Conservation (phyloP, 331 rosid genomes). For the Prunus yedoensis region DNA sequence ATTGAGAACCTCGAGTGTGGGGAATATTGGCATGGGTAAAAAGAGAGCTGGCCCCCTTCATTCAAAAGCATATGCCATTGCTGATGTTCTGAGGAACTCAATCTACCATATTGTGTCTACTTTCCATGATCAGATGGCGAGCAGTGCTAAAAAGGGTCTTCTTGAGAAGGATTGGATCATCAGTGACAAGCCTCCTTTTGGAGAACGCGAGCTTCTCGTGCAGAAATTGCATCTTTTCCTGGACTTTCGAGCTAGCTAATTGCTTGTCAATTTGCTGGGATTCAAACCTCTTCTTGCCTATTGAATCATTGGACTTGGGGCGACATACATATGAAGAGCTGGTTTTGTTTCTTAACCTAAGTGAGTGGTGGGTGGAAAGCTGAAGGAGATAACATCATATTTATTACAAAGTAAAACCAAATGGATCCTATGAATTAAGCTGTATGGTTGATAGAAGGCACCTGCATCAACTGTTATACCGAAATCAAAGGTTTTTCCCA, state of each 20-base stretch:
- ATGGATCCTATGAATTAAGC: not conserved
- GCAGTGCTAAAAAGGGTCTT: slow-evolving; percentile 67
- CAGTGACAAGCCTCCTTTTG: slow-evolving; percentile 50
- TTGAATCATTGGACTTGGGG: not conserved
- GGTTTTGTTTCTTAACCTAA: slow-evolving; percentile 5
- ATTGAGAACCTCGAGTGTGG: slow-evolving; percentile 66
- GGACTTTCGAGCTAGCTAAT: slow-evolving; percentile 71
- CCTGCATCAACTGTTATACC: not conserved
- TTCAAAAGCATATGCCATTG: slow-evolving; percentile 82
- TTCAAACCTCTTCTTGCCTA: slow-evolving; percentile 18
- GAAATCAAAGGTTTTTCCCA: not conserved
- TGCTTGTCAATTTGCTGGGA: slow-evolving; percentile 6
- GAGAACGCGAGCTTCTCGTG: slow-evolving; percentile 60
- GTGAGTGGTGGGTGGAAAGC: not conserved
- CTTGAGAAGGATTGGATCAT: slow-evolving; percentile 88
- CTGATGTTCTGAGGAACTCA: slow-evolving; percentile 76
- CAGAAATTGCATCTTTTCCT: slow-evolving; percentile 71
- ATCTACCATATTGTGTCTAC: slow-evolving; percentile 77
- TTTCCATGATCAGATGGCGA: slow-evolving; percentile 78
- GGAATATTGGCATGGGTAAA: slow-evolving; percentile 52
- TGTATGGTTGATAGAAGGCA: slow-evolving; percentile 16
- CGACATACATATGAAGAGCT: not conserved
- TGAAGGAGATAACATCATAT: not conserved
- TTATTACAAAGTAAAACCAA: not conserved
- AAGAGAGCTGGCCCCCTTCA: slow-evolving; percentile 61